Conservation (phyloP, 164 flowering plant genomes). For the Liriodendron chinense region DNA sequence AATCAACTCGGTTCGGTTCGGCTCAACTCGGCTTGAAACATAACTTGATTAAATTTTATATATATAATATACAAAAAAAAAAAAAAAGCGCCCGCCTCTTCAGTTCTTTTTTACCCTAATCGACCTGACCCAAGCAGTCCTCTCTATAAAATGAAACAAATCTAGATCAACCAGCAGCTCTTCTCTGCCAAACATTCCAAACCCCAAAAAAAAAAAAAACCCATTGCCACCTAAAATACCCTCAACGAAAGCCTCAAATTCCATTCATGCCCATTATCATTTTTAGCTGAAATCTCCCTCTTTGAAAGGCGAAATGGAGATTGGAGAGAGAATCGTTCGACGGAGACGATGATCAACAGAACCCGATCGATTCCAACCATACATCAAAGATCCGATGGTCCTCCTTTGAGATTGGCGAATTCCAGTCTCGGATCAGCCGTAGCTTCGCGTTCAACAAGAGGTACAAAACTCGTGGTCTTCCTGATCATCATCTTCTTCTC, state of each 20-base stretch:
- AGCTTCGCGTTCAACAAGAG: conserved; percentile 31
- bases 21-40: too few species aligned
- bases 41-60: too few species aligned
- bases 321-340: conserved; percentile 31
- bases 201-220: background rate
- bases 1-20: too few species aligned
- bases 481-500: conserved; percentile 46
- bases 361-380: conserved; percentile 40
- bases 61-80: too few species aligned
- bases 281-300: background rate
- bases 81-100: too few species aligned
- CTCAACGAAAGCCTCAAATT: background rate
- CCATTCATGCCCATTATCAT: background rate
- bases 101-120: too few species aligned
- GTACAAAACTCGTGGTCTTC: conserved; percentile 53
- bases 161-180: background rate
- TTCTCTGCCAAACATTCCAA: background rate
- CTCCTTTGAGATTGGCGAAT: conserved; percentile 17
- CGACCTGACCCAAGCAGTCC: too few species aligned
- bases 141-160: too few species aligned
- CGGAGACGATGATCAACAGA: too few species aligned
- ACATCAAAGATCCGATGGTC: conserved; percentile 12
- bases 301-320: background rate
- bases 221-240: background rate
- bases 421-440: conserved; percentile 14